Evolutionary conservation across 2,329 filamentous ascomycete species (phyloP), one percentile per base, ranked within the genome.

Genomic region (Ascochyta clinopodiicola): DNA sequence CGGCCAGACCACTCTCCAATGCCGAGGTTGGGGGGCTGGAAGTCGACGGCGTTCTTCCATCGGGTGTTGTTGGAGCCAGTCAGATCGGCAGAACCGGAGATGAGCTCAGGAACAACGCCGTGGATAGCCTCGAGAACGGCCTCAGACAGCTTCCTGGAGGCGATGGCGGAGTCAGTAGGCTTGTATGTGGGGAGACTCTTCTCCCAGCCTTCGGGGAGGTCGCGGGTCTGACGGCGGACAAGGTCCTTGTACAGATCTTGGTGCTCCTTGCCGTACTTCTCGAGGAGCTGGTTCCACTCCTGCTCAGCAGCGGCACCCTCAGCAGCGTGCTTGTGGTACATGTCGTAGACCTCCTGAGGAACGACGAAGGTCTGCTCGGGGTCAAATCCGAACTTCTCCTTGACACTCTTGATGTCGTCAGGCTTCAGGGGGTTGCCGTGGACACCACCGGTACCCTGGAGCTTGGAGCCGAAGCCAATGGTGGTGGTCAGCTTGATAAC

Each of bases 11-110:
- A 96, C 80, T 94, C 88, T 75, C 95, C 95, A 70, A 99, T 90
- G 62, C 90, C 89, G 63, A 86, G 88, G 71, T 86, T 83, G 57
- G 92, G 91, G 63, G 93, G 91, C 84, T 99, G 95, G 88, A 99
- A 98, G 84, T 99, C 95, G 66, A 94, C 87, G 53, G 95, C 94
- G 51, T 87, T 86, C 90, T 98, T 99, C 92, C 93, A 97, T 77
- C 93, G 88, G 68, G 95, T 99, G 83, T 98, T 89, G 87, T 99
- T 99, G 77, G 95, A 98, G 75, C 92, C 92, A 77, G 95, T 99
- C 84, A 99, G 80, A 85, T 99, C 95, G 70, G 95, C 95, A 64
- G 95, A 99, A 71, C 95, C 95, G 77, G 94, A 96, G 59, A 99
- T 80, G 56, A 99, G 88, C 81, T 98, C 95, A 66, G 95, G 95